These are phyloP conservation scores for Botrytis fragariae DNA, from an alignment of 2,329 filamentous ascomycete genomes.

Conservation along the genomic window DNA sequence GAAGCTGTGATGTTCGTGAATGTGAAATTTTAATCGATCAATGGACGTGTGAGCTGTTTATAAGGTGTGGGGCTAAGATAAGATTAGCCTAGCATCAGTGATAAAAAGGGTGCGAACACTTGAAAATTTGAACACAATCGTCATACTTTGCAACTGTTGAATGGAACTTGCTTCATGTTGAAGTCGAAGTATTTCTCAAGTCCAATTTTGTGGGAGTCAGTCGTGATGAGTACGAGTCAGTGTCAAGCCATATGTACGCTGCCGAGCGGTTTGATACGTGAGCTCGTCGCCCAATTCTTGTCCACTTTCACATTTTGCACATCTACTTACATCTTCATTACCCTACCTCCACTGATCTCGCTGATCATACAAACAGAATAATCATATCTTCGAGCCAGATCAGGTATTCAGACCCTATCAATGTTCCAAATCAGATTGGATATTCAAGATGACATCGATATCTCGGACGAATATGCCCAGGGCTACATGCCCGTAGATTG, in stretches of 20 bases:
- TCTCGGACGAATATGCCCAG: background rate
- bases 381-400: background rate
- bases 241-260: background rate
- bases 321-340: background rate
- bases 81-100: slow-evolving; percentile 12
- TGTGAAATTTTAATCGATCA: background rate
- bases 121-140: background rate
- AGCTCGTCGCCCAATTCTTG: background rate
- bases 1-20: background rate
- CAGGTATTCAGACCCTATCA: background rate
- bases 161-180: background rate
- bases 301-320: background rate
- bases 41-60: background rate
- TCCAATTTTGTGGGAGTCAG: background rate
- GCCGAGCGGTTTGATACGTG: background rate
- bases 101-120: slow-evolving; percentile 11
- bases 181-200: background rate
- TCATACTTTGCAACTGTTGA: background rate
- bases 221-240: background rate
- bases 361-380: background rate
- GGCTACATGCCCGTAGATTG: background rate
- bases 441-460: background rate
- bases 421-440: background rate
- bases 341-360: background rate
- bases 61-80: slow-evolving; percentile 17